These are phyloP conservation scores for Aspergillus heteromorphus DNA, from an alignment of 495 filamentous ascomycete species.

Conservation along the genomic window DNA sequence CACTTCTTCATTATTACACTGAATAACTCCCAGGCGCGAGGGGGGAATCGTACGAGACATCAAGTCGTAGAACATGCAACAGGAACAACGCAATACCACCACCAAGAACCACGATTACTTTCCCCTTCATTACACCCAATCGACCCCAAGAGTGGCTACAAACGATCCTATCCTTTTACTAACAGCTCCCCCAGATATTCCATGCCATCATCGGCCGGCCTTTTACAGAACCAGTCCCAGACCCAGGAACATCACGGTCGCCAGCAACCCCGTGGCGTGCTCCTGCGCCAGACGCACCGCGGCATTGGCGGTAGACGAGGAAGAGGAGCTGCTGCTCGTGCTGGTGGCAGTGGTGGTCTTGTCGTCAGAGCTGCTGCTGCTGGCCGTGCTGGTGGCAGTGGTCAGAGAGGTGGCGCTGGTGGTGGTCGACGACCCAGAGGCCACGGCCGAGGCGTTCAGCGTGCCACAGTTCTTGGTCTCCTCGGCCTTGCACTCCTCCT, in stretches of 20 bases:
- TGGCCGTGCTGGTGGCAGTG: constrained; percentile 28
- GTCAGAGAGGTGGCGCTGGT: constrained; percentile 26
- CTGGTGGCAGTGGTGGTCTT: constrained; percentile 17
- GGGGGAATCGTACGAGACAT: constrained; percentile 1
- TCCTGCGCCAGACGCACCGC: constrained; percentile 37
- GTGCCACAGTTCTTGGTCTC: constrained; percentile 37
- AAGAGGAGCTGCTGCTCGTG: constrained; percentile 18
- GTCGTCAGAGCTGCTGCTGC: constrained; percentile 8
- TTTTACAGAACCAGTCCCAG: constrained; percentile 47
- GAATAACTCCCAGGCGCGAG: background rate
- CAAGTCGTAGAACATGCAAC: constrained; percentile 3
- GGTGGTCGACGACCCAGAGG: constrained; percentile 20
- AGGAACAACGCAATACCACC: background rate
- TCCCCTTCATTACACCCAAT: background rate
- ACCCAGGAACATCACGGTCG: constrained; percentile 40
- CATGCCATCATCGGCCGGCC: background rate
- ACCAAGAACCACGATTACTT: background rate
- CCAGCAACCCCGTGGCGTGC: constrained; percentile 47
- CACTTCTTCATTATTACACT: background rate
- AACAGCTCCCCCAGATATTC: background rate
- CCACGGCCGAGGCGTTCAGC: constrained; percentile 38
- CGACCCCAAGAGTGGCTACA: background rate
- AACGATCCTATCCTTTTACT: background rate
- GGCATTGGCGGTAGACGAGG: constrained; percentile 26
- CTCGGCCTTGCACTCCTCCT: constrained; percentile 38